Percentiles rank a stretch among this genome's conserved stretches.
Evolutionary conservation across 352 stramenopile species (phyloP).

Genomic region (Peronospora belbahrii): DNA sequence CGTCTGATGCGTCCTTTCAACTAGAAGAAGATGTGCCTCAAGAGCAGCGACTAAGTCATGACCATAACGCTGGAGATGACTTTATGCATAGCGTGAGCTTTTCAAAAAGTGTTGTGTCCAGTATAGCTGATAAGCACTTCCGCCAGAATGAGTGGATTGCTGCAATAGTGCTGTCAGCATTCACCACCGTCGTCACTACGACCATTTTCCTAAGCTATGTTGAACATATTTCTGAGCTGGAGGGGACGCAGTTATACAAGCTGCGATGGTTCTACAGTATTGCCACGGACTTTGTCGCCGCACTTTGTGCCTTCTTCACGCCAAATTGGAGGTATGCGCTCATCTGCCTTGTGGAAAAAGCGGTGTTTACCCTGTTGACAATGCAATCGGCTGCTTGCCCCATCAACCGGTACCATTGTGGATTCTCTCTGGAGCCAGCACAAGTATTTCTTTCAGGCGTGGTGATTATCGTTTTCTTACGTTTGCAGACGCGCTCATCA

Average conservation of each 20-base stretch:
- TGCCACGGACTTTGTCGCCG: slow-evolving; percentile 47
- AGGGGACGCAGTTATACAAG: slow-evolving; percentile 46
- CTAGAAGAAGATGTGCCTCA: slow-evolving; percentile 5
- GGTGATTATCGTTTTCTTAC: slow-evolving; percentile 52
- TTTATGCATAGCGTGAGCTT: slow-evolving; percentile 21
- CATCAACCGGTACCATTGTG: slow-evolving; percentile 70
- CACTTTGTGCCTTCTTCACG: slow-evolving; percentile 44
- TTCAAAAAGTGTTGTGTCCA: slow-evolving; percentile 28
- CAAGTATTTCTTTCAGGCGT: slow-evolving; percentile 46
- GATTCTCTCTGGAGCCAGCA: slow-evolving; percentile 37
- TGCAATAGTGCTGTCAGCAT: slow-evolving; percentile 29
- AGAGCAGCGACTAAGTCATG: slow-evolving; percentile 5
- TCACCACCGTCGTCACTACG: slow-evolving; percentile 26
- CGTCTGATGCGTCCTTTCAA: slow-evolving; percentile 1
- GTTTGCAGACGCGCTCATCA: slow-evolving; percentile 31
- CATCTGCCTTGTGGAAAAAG: slow-evolving; percentile 60
- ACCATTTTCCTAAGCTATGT: slow-evolving; percentile 36
- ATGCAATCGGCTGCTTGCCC: slow-evolving; percentile 61
- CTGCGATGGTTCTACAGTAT: slow-evolving; percentile 53
- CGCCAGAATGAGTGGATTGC: slow-evolving; percentile 40
- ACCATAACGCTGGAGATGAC: slow-evolving; percentile 13
- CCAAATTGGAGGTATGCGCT: slow-evolving; percentile 64
- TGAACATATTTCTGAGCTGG: slow-evolving; percentile 34
- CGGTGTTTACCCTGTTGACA: slow-evolving; percentile 61
- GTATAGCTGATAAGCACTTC: slow-evolving; percentile 34